Evolutionary conservation across 1,284 basidiomycete genomes (phyloP), one percentile per base, ranked within the genome.

Genomic region (Stereum hirsutum): DNA sequence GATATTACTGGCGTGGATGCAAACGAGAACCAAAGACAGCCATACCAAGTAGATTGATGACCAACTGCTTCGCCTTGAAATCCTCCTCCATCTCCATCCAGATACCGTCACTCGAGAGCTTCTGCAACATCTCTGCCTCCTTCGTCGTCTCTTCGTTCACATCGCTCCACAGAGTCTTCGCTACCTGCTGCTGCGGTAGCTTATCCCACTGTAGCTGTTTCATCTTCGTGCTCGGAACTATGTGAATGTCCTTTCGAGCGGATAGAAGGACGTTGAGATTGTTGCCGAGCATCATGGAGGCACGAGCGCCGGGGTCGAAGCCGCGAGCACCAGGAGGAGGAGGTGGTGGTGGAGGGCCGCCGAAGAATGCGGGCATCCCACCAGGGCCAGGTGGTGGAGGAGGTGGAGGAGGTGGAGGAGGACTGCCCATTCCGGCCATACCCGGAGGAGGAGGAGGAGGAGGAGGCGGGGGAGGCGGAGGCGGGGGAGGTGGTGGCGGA

Each of bases 121-220:
- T 88, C 62, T 77, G 73, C 26, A 91, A 62, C 70, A 89, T 87
- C 52, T 86, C 79, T 44, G 75, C 68, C 57, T 93, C 90, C 55
- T 78, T 78, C 46, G 75, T 65, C 5, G 75, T 62, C 51, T 81
- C 72, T 41, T 89, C 83, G 12, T 75, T 72, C n/a, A n/a, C n/a
- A n/a, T n/a, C n/a, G 31, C 72, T 82, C 87, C 91, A 97, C 6
- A 95, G 68, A 0, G 92, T 96, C 57, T 85, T 87, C 2, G 65
- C 64, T n/a, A 83, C 82, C 51, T 89, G 76, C 53, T 90, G 79
- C 49, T 90, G 89, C 33, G 87, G 81, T 21, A 97, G 73, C 60
- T 98, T 99, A 61, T 99, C 95, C 95, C 96, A 99, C 58, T 99
- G 95, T 39, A 99, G 70, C 62, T 98, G 93, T 64, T 98, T 98